Evolutionary conservation across 805 yeast species (phyloP).

Genomic region (Tetrapisispora nanseiensis): DNA sequence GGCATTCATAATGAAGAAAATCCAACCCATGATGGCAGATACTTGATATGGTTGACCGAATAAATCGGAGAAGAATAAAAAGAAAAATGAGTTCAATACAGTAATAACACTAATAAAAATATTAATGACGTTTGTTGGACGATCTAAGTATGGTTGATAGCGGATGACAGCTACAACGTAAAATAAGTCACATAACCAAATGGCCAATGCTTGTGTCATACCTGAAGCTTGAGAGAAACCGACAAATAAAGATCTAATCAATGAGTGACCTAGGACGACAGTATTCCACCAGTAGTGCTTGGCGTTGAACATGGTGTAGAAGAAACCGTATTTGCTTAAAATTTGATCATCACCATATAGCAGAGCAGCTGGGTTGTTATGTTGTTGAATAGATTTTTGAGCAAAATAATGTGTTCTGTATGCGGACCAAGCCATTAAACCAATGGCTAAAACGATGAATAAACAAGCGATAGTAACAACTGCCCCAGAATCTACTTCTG

Average conservation of each 20-base stretch:
- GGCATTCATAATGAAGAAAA: constrained; percentile 81
- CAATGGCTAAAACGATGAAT: constrained; percentile 51
- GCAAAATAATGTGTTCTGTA: constrained; percentile 60
- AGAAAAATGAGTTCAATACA: constrained; percentile 72
- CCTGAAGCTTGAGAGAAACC: constrained; percentile 75
- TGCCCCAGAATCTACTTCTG: constrained; percentile 74
- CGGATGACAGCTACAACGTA: constrained; percentile 56
- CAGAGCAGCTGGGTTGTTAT: constrained; percentile 78
- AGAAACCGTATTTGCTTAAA: constrained; percentile 74
- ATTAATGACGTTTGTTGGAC: constrained; percentile 68
- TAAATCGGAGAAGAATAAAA: constrained; percentile 74
- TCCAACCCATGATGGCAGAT: constrained; percentile 81
- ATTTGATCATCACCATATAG: constrained; percentile 69
- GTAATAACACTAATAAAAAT: constrained; percentile 64
- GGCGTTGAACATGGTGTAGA: constrained; percentile 84
- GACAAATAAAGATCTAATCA: constrained; percentile 62
- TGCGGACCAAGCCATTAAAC: constrained; percentile 54
- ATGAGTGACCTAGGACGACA: constrained; percentile 48
- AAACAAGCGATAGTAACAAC: constrained; percentile 73
- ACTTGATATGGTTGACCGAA: constrained; percentile 75
- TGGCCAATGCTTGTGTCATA: constrained; percentile 65
- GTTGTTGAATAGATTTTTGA: constrained; percentile 43
- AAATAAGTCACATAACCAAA: constrained; percentile 66
- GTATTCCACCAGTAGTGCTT: constrained; percentile 74
- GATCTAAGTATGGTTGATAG: constrained; percentile 69